Evolutionary conservation across 305 asterid genomes (phyloP).

Genomic region (Fraxinus albicans): DNA sequence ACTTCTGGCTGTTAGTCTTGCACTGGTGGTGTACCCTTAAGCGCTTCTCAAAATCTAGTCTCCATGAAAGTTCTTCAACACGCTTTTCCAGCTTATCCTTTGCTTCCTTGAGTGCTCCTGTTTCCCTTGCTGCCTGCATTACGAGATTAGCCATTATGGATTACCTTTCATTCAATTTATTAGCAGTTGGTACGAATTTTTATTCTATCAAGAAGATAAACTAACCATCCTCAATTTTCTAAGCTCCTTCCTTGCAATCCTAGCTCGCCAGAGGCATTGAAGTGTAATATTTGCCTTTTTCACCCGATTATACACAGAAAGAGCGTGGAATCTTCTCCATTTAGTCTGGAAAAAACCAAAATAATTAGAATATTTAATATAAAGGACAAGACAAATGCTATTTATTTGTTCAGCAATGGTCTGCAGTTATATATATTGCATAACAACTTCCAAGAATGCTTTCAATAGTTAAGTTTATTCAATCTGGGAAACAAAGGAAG

Average conservation of each 20-base stretch:
- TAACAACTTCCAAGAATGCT: background rate
- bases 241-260: constrained; percentile 85
- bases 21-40: constrained; percentile 48
- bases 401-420: background rate
- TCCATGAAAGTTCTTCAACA: constrained; percentile 92
- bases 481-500: background rate
- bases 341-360: constrained; percentile 49
- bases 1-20: constrained; percentile 17
- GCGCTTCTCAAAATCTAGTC: constrained; percentile 89
- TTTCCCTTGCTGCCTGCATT: constrained; percentile 87
- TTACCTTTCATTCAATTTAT: constrained; percentile 13
- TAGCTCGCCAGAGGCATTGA: constrained; percentile 95
- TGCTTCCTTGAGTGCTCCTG: constrained; percentile 98
- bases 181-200: constrained; percentile 1
- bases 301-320: constrained; percentile 52
- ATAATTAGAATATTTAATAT: constrained; percentile 6
- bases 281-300: constrained; percentile 58
- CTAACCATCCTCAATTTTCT: constrained; percentile 81
- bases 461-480: background rate
- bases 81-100: constrained; percentile 97
- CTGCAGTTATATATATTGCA: background rate
- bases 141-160: constrained; percentile 9
- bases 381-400: background rate
- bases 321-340: constrained; percentile 81
- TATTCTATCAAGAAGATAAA: constrained; percentile 18